Percentiles rank a stretch among this genome's conserved stretches.
phyloP scores from a whole-genome alignment of 495 filamentous ascomycete species.

The Tricharina praecox region DNA sequence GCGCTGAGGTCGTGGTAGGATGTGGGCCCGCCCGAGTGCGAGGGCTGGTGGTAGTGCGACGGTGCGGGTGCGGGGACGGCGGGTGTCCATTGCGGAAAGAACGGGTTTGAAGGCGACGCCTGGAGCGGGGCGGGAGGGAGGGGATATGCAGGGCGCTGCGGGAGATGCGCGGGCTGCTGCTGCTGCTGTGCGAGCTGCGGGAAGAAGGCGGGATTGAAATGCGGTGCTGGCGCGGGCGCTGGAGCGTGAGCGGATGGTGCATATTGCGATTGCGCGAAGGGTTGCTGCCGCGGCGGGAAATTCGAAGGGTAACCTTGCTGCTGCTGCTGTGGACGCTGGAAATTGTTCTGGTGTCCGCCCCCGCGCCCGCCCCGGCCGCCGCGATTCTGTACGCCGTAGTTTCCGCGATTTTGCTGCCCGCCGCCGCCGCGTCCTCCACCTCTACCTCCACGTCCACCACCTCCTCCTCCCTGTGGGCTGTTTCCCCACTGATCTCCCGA shows the following conservation, averaged over 20 bases:
- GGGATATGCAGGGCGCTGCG: background rate
- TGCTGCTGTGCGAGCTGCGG: constrained; percentile 8
- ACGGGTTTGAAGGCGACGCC: background rate
- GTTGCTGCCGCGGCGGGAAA: too few species aligned
- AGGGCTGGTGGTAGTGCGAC: background rate
- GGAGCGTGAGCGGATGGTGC: background rate
- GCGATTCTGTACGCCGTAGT: background rate
- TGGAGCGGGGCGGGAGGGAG: background rate
- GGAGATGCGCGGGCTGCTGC: constrained; percentile 3
- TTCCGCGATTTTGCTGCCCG: background rate
- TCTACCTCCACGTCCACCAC: too few species aligned
- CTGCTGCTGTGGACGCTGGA: background rate
- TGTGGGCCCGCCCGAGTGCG: background rate
- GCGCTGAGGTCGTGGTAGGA: background rate
- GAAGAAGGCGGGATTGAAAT: constrained; percentile 3
- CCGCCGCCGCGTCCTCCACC: constrained; percentile 5
- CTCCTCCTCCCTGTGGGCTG: background rate
- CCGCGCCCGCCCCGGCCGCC: too few species aligned
- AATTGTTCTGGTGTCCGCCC: too few species aligned
- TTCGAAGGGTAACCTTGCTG: too few species aligned
- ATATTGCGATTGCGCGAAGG: too few species aligned
- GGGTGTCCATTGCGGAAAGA: background rate
- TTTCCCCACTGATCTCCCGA: background rate
- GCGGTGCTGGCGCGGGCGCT: background rate
- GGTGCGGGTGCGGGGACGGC: background rate